Evolutionary conservation across 176 grass and related monocot species (phyloP), one percentile per base, ranked within the genome.

Genomic region (Typha latifolia): DNA sequence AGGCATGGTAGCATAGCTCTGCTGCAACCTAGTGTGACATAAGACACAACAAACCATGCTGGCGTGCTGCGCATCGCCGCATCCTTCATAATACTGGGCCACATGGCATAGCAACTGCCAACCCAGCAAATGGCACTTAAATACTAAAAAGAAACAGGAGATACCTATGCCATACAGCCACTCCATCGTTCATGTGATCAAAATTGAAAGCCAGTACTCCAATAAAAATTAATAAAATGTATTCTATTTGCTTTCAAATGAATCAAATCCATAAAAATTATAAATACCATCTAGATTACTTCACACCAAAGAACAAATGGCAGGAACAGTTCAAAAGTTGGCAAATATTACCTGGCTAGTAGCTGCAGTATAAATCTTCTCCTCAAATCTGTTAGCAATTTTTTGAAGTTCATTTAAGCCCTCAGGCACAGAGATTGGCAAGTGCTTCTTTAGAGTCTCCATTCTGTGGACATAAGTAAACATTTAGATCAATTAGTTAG

Each of bases 331-430:
- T 59, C 16, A 59, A 59, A 59, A 59, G 53, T 59, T 59, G 53
- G 20, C 53, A 59, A 21, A 19, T 59, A 23, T 16, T 75, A 97
- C 93, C 88, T 82, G 85, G 68, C 12, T 80, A 43, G 61, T 79
- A 48, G 93, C 93, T 19, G 64, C 51, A 29, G 37, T 68, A 66
- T 92, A 92, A 12, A 86, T 87, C 71, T 76, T 87, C 66, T 92
- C 85, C 78, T 97, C 93, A 31, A 92, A 90, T 14, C 78, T 75
- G 27, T 71, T 75, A 8, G 81, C 93, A 68, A 87, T 89, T 27
- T 78, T 78, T 4, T 80, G 49, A 78, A 97, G 85, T 57, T 91
- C 93, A 57, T 15, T 80, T 34, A 97, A 19, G 1, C 83, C 85
- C 5, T 86, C 85, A 11, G 85, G 74, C 16, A 67, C 80, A 16